Conservation (phyloP, 768 basidiomycete genomes). For the Psilocybe cyanescens region DNA sequence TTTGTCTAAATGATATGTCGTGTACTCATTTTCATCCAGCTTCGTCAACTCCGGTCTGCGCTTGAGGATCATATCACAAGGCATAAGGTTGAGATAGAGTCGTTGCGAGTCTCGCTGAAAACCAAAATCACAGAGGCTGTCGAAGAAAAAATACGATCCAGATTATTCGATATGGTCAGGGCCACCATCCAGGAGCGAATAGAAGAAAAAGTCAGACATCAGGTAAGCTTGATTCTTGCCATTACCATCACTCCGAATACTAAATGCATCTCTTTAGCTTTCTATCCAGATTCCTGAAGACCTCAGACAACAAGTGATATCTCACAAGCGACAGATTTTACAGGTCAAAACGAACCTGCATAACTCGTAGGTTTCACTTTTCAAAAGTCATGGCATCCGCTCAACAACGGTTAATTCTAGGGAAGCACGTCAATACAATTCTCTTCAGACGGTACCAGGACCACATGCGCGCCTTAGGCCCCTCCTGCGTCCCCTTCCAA, state of each 20-base stretch:
- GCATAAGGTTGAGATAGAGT: slow-evolving; percentile 42
- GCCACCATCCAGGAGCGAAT: slow-evolving; percentile 37
- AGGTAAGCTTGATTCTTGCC: slow-evolving; percentile 33
- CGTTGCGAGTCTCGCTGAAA: slow-evolving; percentile 37
- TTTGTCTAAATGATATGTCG: neutral
- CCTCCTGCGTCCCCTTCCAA: slow-evolving; percentile 53
- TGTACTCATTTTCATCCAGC: slow-evolving; percentile 32
- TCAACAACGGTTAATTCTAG: slow-evolving; percentile 25
- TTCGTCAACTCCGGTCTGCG: slow-evolving; percentile 39
- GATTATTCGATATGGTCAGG: slow-evolving; percentile 37
- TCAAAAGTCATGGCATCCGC: neutral
- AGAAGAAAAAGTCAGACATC: slow-evolving; percentile 42
- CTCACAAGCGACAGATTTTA: slow-evolving; percentile 45
- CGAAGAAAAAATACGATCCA: slow-evolving; percentile 40
- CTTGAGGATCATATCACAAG: slow-evolving; percentile 41
- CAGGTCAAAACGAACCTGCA: slow-evolving; percentile 46
- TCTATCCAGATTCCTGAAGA: slow-evolving; percentile 43
- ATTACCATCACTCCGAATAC: neutral
- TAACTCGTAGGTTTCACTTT: slow-evolving; percentile 47
- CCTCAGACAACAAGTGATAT: slow-evolving; percentile 41
- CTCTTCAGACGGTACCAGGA: slow-evolving; percentile 28
- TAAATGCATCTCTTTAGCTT: slow-evolving; percentile 34
- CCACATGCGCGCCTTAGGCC: slow-evolving; percentile 49
- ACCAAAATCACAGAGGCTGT: slow-evolving; percentile 45
- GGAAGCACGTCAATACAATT: slow-evolving; percentile 49